Conservation (phyloP, 1,284 basidiomycete genomes). For the Trichosporon sp. region DNA sequence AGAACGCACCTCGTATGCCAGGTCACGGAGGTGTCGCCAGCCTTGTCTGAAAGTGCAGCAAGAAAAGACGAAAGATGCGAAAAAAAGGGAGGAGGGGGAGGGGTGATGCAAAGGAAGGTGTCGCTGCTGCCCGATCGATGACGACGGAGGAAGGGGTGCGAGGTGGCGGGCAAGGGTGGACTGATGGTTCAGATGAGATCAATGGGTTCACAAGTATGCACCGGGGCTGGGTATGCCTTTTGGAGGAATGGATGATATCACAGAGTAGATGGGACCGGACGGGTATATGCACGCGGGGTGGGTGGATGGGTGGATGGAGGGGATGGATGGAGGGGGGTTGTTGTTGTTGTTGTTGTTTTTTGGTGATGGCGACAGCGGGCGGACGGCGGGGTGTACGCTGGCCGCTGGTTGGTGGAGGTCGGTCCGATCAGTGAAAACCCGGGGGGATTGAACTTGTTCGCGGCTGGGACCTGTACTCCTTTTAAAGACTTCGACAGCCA, state of each 20-base stretch:
- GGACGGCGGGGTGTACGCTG: neutral
- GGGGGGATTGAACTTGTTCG: conserved; percentile 5
- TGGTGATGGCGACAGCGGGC: neutral
- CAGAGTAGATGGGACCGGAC: conserved; percentile 3
- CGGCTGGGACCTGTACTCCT: conserved; percentile 5
- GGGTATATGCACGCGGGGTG: conserved; percentile 3
- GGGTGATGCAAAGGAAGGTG: conserved; percentile 4
- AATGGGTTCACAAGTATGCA: neutral
- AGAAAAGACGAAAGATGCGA: neutral
- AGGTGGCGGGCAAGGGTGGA: neutral
- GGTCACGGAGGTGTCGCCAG: neutral
- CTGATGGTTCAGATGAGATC: conserved; percentile 1
- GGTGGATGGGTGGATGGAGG: neutral
- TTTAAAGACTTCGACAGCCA: conserved; percentile 5
- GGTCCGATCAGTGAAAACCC: conserved; percentile 7
- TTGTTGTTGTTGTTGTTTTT: conserved; percentile 2
- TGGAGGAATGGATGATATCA: neutral
- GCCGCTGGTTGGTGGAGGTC: conserved; percentile 3
- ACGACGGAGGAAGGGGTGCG: neutral
- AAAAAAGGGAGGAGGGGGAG: neutral
- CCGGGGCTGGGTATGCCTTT: neutral
- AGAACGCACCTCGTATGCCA: conserved; percentile 3
- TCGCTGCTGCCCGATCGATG: conserved; percentile 5
- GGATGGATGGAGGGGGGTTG: neutral
- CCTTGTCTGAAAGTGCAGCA: neutral